Percentiles rank a stretch among this genome's conserved stretches.
Conservation (phyloP, 2,329 filamentous ascomycete species). For the Botrytis squamosa region DNA sequence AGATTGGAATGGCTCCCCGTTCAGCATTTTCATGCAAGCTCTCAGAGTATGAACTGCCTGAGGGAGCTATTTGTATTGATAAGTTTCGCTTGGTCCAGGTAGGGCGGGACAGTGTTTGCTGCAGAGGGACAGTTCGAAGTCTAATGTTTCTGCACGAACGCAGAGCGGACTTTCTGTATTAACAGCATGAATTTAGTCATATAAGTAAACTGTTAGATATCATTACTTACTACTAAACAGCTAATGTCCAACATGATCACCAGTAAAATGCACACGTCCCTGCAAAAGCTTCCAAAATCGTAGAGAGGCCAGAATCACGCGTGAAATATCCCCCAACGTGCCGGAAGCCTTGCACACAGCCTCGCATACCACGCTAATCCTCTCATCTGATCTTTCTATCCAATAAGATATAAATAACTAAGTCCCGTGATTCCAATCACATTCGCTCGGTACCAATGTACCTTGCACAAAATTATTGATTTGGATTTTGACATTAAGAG, state of each 20-base stretch:
- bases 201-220: neutral
- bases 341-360: neutral
- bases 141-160: too few species aligned
- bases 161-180: too few species aligned
- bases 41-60: neutral
- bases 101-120: neutral
- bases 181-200: neutral
- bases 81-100: neutral
- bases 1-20: neutral
- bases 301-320: neutral
- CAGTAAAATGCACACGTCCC: neutral
- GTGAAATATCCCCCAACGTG: neutral
- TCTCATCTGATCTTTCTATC: neutral
- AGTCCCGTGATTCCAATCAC: neutral
- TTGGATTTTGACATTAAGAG: too few species aligned
- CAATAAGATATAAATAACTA: neutral
- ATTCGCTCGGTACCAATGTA: neutral
- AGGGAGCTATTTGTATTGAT: neutral
- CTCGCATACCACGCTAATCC: neutral
- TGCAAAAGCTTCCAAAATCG: too few species aligned
- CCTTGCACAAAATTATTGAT: neutral
- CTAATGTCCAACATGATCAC: too few species aligned
- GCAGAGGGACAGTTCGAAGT: too few species aligned
- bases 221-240: accelerated
- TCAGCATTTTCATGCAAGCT: neutral